Conservation (phyloP, 345 rosid species). For the Geranium rotundifolium region DNA sequence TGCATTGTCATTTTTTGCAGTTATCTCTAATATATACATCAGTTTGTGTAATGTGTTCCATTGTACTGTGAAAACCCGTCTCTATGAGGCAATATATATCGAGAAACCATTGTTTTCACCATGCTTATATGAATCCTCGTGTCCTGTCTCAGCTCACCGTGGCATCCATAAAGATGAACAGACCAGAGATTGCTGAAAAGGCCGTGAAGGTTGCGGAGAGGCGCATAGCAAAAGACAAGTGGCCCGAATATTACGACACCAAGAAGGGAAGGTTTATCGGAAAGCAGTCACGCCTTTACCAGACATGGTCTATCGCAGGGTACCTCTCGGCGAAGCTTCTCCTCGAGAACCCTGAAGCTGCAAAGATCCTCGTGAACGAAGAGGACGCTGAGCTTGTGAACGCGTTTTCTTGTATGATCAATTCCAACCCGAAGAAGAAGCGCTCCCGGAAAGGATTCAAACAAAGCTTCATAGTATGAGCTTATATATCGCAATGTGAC, state of each 20-base stretch:
- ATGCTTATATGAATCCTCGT: not conserved
- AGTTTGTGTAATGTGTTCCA: no score
- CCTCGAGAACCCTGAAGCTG: slow-evolving; percentile 54
- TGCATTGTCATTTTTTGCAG: no score
- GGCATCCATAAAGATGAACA: slow-evolving; percentile 80
- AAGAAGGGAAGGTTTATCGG: slow-evolving; percentile 70
- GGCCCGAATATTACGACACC: slow-evolving; percentile 92
- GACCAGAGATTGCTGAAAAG: slow-evolving; percentile 71
- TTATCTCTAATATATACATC: not conserved
- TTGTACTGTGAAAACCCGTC: no score
- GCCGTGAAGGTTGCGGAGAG: slow-evolving; percentile 67
- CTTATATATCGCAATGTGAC: not conserved
- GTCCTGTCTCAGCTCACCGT: slow-evolving; percentile 44
- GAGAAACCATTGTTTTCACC: no score
- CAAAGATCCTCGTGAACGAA: slow-evolving; percentile 43
- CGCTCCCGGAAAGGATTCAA: slow-evolving; percentile 34
- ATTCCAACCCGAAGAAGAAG: slow-evolving; percentile 61
- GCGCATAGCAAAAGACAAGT: slow-evolving; percentile 54
- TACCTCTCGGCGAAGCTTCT: slow-evolving; percentile 81
- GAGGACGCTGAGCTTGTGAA: slow-evolving; percentile 63
- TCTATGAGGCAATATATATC: no score
- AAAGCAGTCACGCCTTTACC: slow-evolving; percentile 71
- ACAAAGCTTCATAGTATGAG: slow-evolving; percentile 46
- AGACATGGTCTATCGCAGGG: slow-evolving; percentile 91
- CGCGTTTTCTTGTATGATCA: slow-evolving; percentile 54